Conservation (phyloP, 2,329 filamentous ascomycete species). For the Microsporum canis region DNA sequence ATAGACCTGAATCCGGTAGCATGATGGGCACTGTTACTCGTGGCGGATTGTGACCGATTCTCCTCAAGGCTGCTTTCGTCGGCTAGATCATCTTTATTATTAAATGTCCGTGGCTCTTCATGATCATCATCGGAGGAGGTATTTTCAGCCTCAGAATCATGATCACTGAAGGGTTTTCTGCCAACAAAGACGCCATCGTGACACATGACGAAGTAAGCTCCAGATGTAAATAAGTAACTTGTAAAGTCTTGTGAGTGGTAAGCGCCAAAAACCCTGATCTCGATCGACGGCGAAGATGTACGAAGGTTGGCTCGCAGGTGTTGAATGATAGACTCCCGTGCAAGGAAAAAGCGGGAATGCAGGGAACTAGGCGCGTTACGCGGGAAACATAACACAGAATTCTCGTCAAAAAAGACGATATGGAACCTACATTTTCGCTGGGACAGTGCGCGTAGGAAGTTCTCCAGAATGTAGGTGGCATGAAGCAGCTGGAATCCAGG, state of each 20-base stretch:
- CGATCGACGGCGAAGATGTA: conserved; percentile 29
- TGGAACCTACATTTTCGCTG: conserved; percentile 60
- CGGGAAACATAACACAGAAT: conserved; percentile 45
- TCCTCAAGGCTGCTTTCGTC: conserved; percentile 18
- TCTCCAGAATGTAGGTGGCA: conserved; percentile 57
- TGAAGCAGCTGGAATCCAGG: conserved; percentile 60
- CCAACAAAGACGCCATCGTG: conserved; percentile 44
- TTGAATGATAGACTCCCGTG: conserved; percentile 51
- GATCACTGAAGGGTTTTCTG: background rate
- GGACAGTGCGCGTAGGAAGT: conserved; percentile 49
- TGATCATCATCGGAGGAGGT: conserved; percentile 12
- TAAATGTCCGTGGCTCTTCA: conserved; percentile 2
- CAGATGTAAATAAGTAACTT: conserved; percentile 43
- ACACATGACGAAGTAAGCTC: conserved; percentile 57
- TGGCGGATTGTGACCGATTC: background rate
- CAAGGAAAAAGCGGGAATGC: conserved; percentile 47
- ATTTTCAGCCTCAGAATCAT: background rate
- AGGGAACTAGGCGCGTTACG: conserved; percentile 23
- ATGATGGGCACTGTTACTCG: background rate
- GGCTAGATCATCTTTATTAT: conserved; percentile 15
- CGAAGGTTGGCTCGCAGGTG: conserved; percentile 46
- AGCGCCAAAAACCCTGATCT: conserved; percentile 39
- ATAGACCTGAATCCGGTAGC: conserved; percentile 32
- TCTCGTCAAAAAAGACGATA: conserved; percentile 54
- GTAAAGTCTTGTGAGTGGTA: conserved; percentile 41